A percentile compares a stretch with the other conserved stretches of the same genome.
phyloP scores from a whole-genome alignment of 805 yeast species.

The Peterozyma xylosa region DNA sequence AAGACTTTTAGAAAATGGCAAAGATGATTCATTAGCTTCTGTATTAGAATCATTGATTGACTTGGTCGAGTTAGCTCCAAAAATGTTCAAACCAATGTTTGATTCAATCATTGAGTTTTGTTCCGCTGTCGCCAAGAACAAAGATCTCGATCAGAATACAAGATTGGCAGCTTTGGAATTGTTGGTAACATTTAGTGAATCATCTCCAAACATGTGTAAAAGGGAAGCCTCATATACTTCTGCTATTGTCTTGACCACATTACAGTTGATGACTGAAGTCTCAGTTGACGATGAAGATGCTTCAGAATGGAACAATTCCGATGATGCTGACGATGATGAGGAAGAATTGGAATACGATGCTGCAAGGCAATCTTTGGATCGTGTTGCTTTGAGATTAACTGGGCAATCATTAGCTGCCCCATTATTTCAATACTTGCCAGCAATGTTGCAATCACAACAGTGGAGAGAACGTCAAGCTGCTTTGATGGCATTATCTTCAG shows the following conservation, averaged over 20 bases:
- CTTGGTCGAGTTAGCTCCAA: conserved; percentile 88
- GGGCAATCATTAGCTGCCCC: conserved; percentile 83
- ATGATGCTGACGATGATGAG: conserved; percentile 70
- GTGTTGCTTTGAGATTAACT: conserved; percentile 76
- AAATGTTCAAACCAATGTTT: conserved; percentile 88
- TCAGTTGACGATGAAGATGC: conserved; percentile 83
- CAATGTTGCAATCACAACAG: conserved; percentile 63
- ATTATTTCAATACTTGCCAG: conserved; percentile 78
- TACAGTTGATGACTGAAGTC: conserved; percentile 87
- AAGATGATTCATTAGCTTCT: conserved; percentile 73
- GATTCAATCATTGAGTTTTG: conserved; percentile 82
- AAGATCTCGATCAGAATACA: conserved; percentile 69
- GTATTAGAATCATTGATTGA: conserved; percentile 89
- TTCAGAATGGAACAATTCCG: conserved; percentile 83
- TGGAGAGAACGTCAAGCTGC: conserved; percentile 99
- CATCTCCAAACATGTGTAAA: conserved; percentile 93
- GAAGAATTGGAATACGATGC: conserved; percentile 83
- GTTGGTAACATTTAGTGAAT: conserved; percentile 84
- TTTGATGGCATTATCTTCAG: conserved; percentile 91
- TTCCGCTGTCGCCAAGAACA: conserved; percentile 74
- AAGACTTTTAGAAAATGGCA: conserved; percentile 68
- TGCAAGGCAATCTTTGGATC: conserved; percentile 91
- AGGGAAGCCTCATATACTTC: conserved; percentile 64
- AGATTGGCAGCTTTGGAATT: conserved; percentile 86
- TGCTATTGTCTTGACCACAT: conserved; percentile 62